phyloP scores from a whole-genome alignment of 2,329 filamentous ascomycete genomes.

The Akanthomyces lecanii region DNA sequence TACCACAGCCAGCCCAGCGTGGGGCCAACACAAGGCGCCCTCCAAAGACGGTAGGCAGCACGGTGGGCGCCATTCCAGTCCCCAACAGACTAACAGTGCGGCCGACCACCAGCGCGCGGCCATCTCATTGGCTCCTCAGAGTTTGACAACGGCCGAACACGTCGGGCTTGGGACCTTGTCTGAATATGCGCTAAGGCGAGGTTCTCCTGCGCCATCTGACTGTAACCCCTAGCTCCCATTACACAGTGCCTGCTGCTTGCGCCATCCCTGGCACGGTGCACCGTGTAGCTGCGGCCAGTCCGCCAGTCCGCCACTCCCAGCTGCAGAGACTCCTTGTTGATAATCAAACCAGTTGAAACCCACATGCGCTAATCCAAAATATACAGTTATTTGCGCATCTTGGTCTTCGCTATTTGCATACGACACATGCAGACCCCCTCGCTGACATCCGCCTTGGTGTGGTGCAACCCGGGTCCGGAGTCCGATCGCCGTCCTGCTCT shows the following conservation, averaged over 20 bases:
- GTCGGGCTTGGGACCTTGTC: background rate
- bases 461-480: background rate
- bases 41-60: constrained; percentile 1
- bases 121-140: background rate
- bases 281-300: background rate
- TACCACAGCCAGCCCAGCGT: background rate
- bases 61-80: constrained; percentile 11
- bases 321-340: background rate
- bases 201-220: constrained; percentile 4
- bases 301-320: constrained; percentile 6
- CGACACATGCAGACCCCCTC: background rate
- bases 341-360: constrained; percentile 1
- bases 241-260: background rate
- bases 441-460: constrained; percentile 2
- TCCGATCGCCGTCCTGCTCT: constrained; percentile 7
- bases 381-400: background rate
- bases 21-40: constrained; percentile 3
- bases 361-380: constrained; percentile 18
- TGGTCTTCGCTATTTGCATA: constrained; percentile 16
- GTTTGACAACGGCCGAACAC: constrained; percentile 10
- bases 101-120: background rate
- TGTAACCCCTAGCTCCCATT: background rate
- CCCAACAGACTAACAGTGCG: constrained; percentile 9
- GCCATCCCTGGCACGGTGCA: constrained; percentile 4
- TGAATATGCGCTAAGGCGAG: background rate